Evolutionary conservation across 352 stramenopile genomes (phyloP).

Genomic region (Thalassiosira sp.): DNA sequence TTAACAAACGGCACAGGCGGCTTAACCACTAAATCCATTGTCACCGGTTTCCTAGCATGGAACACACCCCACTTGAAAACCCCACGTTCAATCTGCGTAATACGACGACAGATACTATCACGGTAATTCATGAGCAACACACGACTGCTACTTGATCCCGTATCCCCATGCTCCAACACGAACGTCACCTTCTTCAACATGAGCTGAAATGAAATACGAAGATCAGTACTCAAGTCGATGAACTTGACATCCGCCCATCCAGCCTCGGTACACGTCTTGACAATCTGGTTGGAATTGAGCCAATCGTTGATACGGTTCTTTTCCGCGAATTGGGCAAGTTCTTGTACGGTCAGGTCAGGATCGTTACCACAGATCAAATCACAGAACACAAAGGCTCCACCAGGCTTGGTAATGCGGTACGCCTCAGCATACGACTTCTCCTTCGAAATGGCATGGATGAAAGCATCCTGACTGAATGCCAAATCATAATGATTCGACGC

Average conservation of each 20-base stretch:
- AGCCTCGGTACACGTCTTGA: slow-evolving; percentile 36
- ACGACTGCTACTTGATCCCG: slow-evolving; percentile 25
- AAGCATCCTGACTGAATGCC: slow-evolving; percentile 65
- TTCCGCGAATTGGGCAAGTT: slow-evolving; percentile 58
- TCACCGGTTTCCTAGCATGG: slow-evolving; percentile 43
- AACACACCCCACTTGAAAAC: slow-evolving; percentile 70
- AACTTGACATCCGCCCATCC: slow-evolving; percentile 65
- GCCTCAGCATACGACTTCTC: slow-evolving; percentile 61
- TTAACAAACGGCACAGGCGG: slow-evolving; percentile 49
- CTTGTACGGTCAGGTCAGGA: slow-evolving; percentile 49
- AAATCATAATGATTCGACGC: slow-evolving; percentile 52
- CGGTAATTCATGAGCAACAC: slow-evolving; percentile 53
- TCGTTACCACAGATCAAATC: slow-evolving; percentile 66
- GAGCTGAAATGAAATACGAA: slow-evolving; percentile 59
- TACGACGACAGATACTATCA: slow-evolving; percentile 45
- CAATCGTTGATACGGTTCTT: slow-evolving; percentile 69
- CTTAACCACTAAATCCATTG: slow-evolving; percentile 46
- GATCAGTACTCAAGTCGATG: slow-evolving; percentile 58
- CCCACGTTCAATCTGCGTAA: slow-evolving; percentile 61
- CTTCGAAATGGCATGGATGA: slow-evolving; percentile 69
- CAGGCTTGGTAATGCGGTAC: slow-evolving; percentile 64
- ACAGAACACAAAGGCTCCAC: slow-evolving; percentile 65
- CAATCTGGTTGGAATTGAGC: slow-evolving; percentile 58
- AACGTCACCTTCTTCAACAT: slow-evolving; percentile 63
- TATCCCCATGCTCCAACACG: slow-evolving; percentile 51